Conservation (phyloP, 2,329 filamentous ascomycete genomes). For the Ascochyta lentis region DNA sequence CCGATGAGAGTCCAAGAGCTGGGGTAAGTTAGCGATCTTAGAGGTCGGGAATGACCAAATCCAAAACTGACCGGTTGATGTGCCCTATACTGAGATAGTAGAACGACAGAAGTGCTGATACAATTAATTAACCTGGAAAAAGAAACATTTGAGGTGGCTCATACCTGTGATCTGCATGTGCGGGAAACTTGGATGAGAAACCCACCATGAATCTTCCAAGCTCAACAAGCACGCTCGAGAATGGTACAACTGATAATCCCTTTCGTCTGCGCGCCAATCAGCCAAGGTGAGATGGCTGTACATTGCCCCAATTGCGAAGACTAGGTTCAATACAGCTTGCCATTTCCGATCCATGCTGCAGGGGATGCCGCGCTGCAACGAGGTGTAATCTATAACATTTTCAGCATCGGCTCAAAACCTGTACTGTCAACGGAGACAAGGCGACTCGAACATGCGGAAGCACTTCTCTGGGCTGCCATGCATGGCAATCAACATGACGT, state of each 20-base stretch:
- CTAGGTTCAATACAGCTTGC: conserved; percentile 49
- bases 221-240: conserved; percentile 44
- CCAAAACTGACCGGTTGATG: conserved; percentile 45
- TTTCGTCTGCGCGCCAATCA: conserved; percentile 29
- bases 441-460: not conserved
- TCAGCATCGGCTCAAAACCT: not conserved
- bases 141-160: not conserved
- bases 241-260: conserved; percentile 48
- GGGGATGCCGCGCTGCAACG: conserved; percentile 20
- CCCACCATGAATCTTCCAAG: conserved; percentile 31
- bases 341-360: conserved; percentile 33
- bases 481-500: not conserved
- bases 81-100: conserved; percentile 51
- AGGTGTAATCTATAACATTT: conserved; percentile 26
- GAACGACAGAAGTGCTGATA: conserved; percentile 41
- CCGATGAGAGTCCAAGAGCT: conserved; percentile 50
- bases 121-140: not conserved
- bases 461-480: not conserved
- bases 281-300: conserved; percentile 41
- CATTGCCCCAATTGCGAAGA: conserved; percentile 51
- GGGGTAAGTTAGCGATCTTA: not conserved
- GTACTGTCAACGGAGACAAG: not conserved
- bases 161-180: conserved; percentile 45
- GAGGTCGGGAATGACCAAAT: not conserved
- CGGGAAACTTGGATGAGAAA: conserved; percentile 43